Evolutionary conservation across 1,139 yeast species (phyloP).

Genomic region (Hemisphaericaspora xylofermentans): DNA sequence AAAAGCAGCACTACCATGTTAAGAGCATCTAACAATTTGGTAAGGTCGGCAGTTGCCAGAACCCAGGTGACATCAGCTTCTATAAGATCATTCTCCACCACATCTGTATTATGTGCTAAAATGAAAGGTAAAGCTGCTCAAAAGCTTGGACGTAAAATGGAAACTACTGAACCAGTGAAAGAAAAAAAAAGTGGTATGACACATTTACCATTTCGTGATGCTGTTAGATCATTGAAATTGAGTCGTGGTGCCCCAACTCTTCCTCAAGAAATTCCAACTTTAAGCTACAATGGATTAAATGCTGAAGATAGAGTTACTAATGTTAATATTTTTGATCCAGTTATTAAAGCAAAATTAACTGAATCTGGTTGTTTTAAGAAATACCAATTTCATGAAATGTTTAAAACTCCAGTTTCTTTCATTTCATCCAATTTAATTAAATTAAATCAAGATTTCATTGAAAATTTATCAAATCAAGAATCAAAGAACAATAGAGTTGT

Average conservation of each 20-base stretch:
- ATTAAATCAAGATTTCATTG: constrained; percentile 26
- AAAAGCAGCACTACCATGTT: constrained; percentile 1
- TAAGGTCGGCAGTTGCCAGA: not conserved
- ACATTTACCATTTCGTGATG: constrained; percentile 40
- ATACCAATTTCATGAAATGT: constrained; percentile 64
- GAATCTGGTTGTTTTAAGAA: constrained; percentile 59
- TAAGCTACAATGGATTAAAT: constrained; percentile 14
- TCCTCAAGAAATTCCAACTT: constrained; percentile 13
- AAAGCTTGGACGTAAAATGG: constrained; percentile 13
- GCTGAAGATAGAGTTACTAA: constrained; percentile 4
- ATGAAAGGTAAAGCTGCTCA: constrained; percentile 23
- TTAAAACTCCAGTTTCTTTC: constrained; percentile 55
- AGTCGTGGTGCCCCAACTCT: constrained; percentile 7
- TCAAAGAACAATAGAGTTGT: constrained; percentile 48
- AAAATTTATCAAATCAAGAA: constrained; percentile 20
- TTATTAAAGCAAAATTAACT: constrained; percentile 26
- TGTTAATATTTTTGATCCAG: constrained; percentile 26
- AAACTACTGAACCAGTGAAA: constrained; percentile 14
- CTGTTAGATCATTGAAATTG: constrained; percentile 32
- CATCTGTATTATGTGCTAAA: constrained; percentile 15
- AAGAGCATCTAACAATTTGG: constrained; percentile 3
- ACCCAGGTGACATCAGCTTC: not conserved
- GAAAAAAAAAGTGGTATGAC: constrained; percentile 46
- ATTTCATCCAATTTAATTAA: constrained; percentile 37
- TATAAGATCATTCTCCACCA: constrained; percentile 7